These are phyloP conservation scores for Fusarium goolgardi DNA, from an alignment of 2,329 filamentous ascomycete species.

Conservation along the genomic window DNA sequence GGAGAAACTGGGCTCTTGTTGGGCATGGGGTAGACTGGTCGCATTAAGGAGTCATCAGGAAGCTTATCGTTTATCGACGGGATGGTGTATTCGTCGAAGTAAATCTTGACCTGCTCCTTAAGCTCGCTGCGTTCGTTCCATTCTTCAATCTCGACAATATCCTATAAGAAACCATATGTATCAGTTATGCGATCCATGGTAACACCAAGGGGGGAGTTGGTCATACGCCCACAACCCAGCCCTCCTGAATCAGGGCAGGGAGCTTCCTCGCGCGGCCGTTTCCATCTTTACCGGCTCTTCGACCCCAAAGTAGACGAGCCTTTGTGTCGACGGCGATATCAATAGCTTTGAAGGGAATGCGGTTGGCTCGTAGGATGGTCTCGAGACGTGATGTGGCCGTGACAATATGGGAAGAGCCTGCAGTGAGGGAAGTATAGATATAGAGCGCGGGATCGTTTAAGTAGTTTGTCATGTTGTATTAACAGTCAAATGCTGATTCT, in stretches of 20 bases:
- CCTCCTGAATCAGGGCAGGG: conserved; percentile 88
- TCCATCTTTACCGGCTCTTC: conserved; percentile 79
- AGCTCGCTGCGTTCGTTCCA: conserved; percentile 99
- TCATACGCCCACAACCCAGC: conserved; percentile 85
- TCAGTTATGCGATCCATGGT: conserved; percentile 1
- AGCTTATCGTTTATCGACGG: conserved; percentile 66
- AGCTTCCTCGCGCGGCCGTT: conserved; percentile 76
- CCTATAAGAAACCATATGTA: conserved; percentile 62
- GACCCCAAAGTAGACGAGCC: conserved; percentile 88
- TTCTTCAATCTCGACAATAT: conserved; percentile 93
- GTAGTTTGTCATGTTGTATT: conserved; percentile 56
- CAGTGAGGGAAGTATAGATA: conserved; percentile 95
- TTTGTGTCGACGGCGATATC: conserved; percentile 92
- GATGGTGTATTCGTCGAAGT: conserved; percentile 71
- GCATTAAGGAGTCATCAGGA: conserved; percentile 50
- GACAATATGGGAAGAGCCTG: conserved; percentile 94
- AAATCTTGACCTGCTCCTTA: conserved; percentile 81
- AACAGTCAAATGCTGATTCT: conserved; percentile 8
- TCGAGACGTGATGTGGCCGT: conserved; percentile 96
- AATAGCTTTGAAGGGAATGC: conserved; percentile 90
- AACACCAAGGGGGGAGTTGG: background rate
- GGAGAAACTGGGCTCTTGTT: conserved; percentile 3
- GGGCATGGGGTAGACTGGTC: conserved; percentile 42
- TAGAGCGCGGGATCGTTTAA: conserved; percentile 80
- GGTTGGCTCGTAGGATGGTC: conserved; percentile 95